Percentiles rank a stretch among this genome's conserved stretches.
phyloP scores from a whole-genome alignment of 768 basidiomycete genomes.

The Suillus cothurnatus region DNA sequence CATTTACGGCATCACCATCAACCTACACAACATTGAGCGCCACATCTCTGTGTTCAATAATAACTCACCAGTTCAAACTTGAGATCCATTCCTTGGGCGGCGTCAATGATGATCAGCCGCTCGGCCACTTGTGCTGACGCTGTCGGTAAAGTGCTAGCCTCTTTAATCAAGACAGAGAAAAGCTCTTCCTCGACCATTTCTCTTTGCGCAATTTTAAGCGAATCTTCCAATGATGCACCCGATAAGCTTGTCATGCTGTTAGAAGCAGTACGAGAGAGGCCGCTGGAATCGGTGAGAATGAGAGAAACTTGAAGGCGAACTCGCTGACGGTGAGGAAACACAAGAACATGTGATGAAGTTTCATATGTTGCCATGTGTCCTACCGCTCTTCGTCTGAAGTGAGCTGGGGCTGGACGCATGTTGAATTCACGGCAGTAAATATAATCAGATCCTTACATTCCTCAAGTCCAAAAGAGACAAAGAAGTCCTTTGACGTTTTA shows the following conservation, averaged over 20 bases:
- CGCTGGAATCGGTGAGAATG: slow-evolving; percentile 35
- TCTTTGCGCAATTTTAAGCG: slow-evolving; percentile 60
- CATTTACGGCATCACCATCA: slow-evolving; percentile 28
- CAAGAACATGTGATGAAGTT: slow-evolving; percentile 43
- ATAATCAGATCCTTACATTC: slow-evolving; percentile 58
- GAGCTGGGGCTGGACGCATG: slow-evolving; percentile 53
- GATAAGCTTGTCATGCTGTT: slow-evolving; percentile 39
- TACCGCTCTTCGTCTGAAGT: slow-evolving; percentile 70
- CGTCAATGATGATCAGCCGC: slow-evolving; percentile 72
- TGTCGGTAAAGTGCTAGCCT: slow-evolving; percentile 76
- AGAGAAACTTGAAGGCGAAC: slow-evolving; percentile 67
- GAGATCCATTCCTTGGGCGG: slow-evolving; percentile 69
- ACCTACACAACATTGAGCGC: slow-evolving; percentile 30
- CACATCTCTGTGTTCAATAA: slow-evolving; percentile 24
- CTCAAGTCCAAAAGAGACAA: slow-evolving; percentile 79
- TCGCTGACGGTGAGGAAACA: slow-evolving; percentile 66
- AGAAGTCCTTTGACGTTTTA: slow-evolving; percentile 78
- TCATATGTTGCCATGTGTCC: slow-evolving; percentile 62
- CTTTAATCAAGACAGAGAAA: slow-evolving; percentile 70
- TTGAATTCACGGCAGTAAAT: background rate
- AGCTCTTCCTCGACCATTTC: slow-evolving; percentile 84
- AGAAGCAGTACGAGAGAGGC: slow-evolving; percentile 34
- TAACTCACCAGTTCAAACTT: slow-evolving; percentile 70
- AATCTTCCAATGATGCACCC: slow-evolving; percentile 46
- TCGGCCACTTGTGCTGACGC: slow-evolving; percentile 81